phyloP scores from a whole-genome alignment of 345 rosid species.

The Turnera subulata region DNA sequence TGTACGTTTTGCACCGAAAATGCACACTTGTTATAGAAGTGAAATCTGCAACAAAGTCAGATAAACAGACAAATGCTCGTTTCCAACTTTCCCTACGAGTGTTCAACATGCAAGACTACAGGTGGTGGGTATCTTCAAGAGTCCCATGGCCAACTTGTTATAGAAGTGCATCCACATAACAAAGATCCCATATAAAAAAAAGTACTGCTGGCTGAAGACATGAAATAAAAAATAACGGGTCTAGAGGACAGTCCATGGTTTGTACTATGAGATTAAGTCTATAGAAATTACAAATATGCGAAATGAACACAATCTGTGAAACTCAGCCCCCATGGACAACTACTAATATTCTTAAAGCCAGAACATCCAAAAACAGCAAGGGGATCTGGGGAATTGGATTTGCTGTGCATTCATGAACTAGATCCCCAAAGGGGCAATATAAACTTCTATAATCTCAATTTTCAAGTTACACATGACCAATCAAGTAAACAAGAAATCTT shows the following conservation, averaged over 20 bases:
- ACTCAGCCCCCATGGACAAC: neutral
- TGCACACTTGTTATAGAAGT: too few relatives aligned
- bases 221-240: neutral
- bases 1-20: too few relatives aligned
- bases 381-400: neutral
- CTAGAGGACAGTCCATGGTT: neutral
- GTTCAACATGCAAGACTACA: neutral
- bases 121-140: neutral
- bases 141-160: neutral
- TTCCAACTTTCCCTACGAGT: constrained; percentile 2
- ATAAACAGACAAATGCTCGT: neutral
- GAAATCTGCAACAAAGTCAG: neutral
- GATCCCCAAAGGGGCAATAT: neutral
- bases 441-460: too few relatives aligned
- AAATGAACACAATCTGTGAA: neutral
- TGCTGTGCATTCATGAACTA: neutral
- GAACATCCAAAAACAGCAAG: neutral
- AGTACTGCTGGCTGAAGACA: too few relatives aligned
- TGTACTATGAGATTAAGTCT: neutral
- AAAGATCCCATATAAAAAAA: too few relatives aligned
- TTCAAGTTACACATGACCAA: too few relatives aligned
- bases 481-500: too few relatives aligned
- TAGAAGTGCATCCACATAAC: neutral
- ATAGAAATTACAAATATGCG: neutral
- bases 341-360: neutral